Evolutionary conservation across 441 rosid species (phyloP).

Genomic region (Hura crepitans): DNA sequence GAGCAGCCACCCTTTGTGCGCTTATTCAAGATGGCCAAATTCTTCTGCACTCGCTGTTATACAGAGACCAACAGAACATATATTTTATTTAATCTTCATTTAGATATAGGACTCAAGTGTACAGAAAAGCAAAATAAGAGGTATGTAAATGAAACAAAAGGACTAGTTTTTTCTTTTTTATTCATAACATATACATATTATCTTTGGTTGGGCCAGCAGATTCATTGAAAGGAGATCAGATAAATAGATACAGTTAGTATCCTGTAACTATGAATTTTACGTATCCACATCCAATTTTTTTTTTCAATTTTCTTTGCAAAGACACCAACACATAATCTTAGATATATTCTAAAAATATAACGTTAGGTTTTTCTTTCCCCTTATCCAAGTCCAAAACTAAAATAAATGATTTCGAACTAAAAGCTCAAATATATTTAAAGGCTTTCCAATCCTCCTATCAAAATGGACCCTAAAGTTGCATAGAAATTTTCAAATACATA

Average conservation of each 20-base stretch:
- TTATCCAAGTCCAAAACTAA: background rate
- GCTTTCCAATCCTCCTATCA: too few relatives aligned
- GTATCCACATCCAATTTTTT: background rate
- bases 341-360: too few relatives aligned
- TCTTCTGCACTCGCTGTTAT: slow-evolving; percentile 86
- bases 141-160: background rate
- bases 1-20: slow-evolving; percentile 84
- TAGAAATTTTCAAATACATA: background rate
- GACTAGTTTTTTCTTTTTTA: too few relatives aligned
- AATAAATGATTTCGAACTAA: background rate
- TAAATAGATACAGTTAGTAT: background rate
- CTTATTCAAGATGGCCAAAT: slow-evolving; percentile 82
- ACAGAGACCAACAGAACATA: background rate
- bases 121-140: background rate
- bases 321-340: too few relatives aligned
- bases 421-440: background rate
- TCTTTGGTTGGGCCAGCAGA: background rate
- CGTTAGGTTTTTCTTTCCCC: background rate
- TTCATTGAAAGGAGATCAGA: background rate
- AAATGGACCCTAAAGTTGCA: background rate
- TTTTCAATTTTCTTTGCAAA: background rate
- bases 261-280: too few relatives aligned
- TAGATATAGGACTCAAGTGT: background rate
- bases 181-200: background rate
- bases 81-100: background rate